Conservation (phyloP, 2,329 filamentous ascomycete genomes). For the Arachnopeziza araneosa region DNA sequence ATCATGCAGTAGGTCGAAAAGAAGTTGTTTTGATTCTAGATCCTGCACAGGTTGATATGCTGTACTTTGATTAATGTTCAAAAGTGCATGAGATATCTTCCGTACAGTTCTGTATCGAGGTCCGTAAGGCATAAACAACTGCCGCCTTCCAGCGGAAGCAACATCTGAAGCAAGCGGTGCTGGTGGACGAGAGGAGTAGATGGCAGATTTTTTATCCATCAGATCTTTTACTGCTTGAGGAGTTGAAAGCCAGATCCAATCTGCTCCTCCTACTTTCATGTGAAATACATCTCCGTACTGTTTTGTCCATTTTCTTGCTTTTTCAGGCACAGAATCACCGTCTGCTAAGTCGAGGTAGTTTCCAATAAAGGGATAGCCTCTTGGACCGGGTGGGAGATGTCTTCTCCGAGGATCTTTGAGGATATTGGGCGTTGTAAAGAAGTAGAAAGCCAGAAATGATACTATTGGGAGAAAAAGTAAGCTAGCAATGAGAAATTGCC, state of each 20-base stretch:
- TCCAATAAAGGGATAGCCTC: constrained; percentile 35
- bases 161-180: constrained; percentile 33
- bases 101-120: constrained; percentile 25
- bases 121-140: constrained; percentile 28
- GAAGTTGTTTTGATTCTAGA: constrained; percentile 31
- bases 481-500: constrained; percentile 3
- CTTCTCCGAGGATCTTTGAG: constrained; percentile 20
- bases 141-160: constrained; percentile 20
- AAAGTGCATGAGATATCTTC: constrained; percentile 24
- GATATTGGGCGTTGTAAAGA: constrained; percentile 15
- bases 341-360: constrained; percentile 34
- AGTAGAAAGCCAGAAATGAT: constrained; percentile 12
- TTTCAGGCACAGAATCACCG: constrained; percentile 26
- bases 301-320: constrained; percentile 31
- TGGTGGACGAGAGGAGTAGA: constrained; percentile 35
- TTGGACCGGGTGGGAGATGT: constrained; percentile 35
- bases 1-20: constrained; percentile 31
- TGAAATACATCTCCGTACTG: constrained; percentile 36
- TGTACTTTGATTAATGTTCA: constrained; percentile 23
- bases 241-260: constrained; percentile 36
- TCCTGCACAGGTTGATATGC: constrained; percentile 28
- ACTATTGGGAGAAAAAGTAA: constrained; percentile 4
- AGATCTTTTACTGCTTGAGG: constrained; percentile 21
- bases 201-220: constrained; percentile 22
- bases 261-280: constrained; percentile 35